Base-by-base conservation (phyloP, 2,329 filamentous ascomycete genomes). In the Dothidotthia symphoricarpi region DNA sequence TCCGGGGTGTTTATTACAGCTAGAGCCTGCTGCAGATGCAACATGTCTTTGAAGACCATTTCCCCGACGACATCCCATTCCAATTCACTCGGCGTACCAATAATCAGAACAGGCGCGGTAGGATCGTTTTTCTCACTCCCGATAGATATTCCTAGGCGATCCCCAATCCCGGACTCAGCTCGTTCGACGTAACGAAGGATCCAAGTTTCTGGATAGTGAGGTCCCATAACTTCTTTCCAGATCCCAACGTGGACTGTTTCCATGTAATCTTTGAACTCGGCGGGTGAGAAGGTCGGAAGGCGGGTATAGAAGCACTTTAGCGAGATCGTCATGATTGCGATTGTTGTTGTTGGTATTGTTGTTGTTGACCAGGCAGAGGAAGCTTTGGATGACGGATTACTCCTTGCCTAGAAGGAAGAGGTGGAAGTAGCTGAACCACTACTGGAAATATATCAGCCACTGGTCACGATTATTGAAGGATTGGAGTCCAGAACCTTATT, bases 1-100 rank as follows among this genome's bases (percentile, higher is more conserved):
- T 43, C 40, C 3, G 33, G 33, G 16, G 42, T 44, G 16, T 55
- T 51, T 15, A 51, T 48, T 1, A 41, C 16, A n/a, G 45, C 45
- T 10, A 51, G 39, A 13, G 45, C 44, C 30, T 58, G 53, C 37
- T 57, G 52, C 10, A 58, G 28, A 34, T 58, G 49, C 27, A 57
- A 31, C 17, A 55, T 53, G 19, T 58, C 53, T n/a, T 44, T 42
- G 26, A 57, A 57, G 2, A 38, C 34, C 49, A 53, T 43, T 16
- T 57, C 47, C 11, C 41, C 39, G 38, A 51, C 41, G 11, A 41
- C 44, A 30, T 58, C 55, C 51, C 53, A 57, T 13, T 30, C 42
- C 2, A 55, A 14, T 7, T 57, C 49, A 12, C 34, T 25, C 1
- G 47, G 43, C 8, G 45, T 32, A 8, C 55, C 56, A 11, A 55